These are phyloP conservation scores for Solanum pinnatisectum DNA, from an alignment of 257 asterid genomes.

Conservation along the genomic window DNA sequence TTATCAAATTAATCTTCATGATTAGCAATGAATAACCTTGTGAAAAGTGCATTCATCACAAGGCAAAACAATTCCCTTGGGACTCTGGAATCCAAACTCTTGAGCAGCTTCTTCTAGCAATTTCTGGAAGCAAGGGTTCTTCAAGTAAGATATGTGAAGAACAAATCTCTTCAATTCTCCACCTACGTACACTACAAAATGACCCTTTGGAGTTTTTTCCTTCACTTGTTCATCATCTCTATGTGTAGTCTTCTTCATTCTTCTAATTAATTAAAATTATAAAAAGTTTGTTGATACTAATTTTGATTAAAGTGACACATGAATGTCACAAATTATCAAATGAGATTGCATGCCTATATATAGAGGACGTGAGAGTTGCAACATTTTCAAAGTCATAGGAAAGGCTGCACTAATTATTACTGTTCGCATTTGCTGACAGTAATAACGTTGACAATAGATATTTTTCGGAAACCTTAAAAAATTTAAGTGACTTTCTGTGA, in stretches of 20 bases:
- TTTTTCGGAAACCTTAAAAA: too few species aligned
- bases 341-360: neutral
- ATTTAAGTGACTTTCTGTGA: too few species aligned
- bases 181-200: conserved; percentile 62
- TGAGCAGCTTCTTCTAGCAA: conserved; percentile 53
- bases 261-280: neutral
- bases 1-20: neutral
- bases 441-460: neutral
- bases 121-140: conserved; percentile 30
- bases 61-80: conserved; percentile 25
- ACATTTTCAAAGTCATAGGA: neutral
- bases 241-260: neutral
- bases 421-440: neutral
- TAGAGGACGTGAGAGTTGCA: neutral
- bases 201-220: conserved; percentile 41
- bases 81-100: conserved; percentile 34
- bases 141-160: conserved; percentile 44
- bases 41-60: conserved; percentile 39
- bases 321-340: neutral
- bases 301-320: neutral
- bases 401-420: neutral
- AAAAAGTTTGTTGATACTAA: neutral
- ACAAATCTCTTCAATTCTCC: conserved; percentile 32
- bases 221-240: conserved; percentile 6
- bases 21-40: neutral